Evolutionary conservation across 2,329 filamentous ascomycete species (phyloP), one percentile per base, ranked within the genome.

Genomic region (Scopulariopsis brevicaulis): DNA sequence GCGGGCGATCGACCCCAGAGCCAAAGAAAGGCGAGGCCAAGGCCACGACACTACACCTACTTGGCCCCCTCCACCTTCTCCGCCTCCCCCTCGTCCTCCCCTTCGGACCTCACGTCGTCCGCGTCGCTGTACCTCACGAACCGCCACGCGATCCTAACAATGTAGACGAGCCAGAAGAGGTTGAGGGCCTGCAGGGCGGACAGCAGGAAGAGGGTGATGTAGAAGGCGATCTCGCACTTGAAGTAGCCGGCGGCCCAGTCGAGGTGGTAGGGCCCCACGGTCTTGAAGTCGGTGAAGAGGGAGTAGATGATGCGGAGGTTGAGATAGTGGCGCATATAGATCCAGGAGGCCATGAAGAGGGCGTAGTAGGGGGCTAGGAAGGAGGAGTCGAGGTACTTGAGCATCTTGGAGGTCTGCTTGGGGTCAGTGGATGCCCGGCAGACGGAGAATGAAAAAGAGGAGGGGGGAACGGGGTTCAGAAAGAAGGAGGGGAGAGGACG

Each of bases 291-390:
- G 64, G 84, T 89, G 65, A 91, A 82, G 60, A 91, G 80, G 40
- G 86, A 89, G 71, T 77, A 84, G 66, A 94, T 78, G 70, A 94
- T 90, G 66, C 79, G 78, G 55, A 93, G 78, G 74, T 93, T 93
- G 68, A 91, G 77, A 73, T 85, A 90, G 74, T 97, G 92, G 58
- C 92, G 90, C 62, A 93, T 77, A 76, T 97, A 96, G 67, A 90
- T 84, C 92, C 92, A 97, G 60, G 87, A 78, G 63, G 75, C 76
- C 70, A 95, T 87, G 75, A 96, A 96, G 64, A 87, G 63, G 68
- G 82, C 83, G 73, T 94, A 96, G 75, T 93, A 96, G 18, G 90
- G 90, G 0, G 79, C 84, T n/a, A 89, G 89, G 53, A 95, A 75
- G 59, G 81, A 76, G 58, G 85, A 84, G 68, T 96, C 88, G 64